Evolutionary conservation across 768 basidiomycete genomes (phyloP).

Genomic region (Jaapia argillacea): DNA sequence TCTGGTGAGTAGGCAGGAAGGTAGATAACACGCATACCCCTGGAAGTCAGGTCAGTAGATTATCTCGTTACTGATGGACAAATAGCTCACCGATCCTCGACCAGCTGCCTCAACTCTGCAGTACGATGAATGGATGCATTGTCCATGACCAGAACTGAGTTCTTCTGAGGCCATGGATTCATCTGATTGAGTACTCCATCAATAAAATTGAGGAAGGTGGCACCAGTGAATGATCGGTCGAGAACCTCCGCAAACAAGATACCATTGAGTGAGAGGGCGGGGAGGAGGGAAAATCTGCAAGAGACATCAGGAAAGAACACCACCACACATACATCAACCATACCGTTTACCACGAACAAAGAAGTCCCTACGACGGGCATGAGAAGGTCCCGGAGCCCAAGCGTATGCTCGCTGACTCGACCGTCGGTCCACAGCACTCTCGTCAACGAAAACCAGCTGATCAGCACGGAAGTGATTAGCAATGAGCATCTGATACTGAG

Average conservation of each 20-base stretch:
- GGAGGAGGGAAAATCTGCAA: constrained; percentile 24
- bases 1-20: constrained; percentile 23
- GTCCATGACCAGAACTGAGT: constrained; percentile 30
- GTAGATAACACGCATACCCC: neutral
- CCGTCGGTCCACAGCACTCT: constrained; percentile 6
- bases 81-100: constrained; percentile 19
- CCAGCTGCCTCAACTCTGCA: constrained; percentile 16
- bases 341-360: constrained; percentile 15
- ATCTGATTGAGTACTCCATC: constrained; percentile 22
- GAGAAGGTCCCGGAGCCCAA: constrained; percentile 6
- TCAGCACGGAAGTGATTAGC: constrained; percentile 6
- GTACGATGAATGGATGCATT: constrained; percentile 26
- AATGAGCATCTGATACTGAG: constrained; percentile 1
- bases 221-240: constrained; percentile 18
- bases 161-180: constrained; percentile 24
- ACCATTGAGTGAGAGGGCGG: constrained; percentile 25
- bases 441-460: constrained; percentile 12
- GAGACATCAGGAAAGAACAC: neutral
- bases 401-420: constrained; percentile 2
- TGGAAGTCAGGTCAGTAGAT: neutral
- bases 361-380: constrained; percentile 3
- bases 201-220: constrained; percentile 22
- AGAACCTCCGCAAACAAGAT: constrained; percentile 20
- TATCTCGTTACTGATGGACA: neutral
- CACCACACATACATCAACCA: neutral